phyloP scores from a whole-genome alignment of 768 basidiomycete species.

The Lyophyllum semitale region DNA sequence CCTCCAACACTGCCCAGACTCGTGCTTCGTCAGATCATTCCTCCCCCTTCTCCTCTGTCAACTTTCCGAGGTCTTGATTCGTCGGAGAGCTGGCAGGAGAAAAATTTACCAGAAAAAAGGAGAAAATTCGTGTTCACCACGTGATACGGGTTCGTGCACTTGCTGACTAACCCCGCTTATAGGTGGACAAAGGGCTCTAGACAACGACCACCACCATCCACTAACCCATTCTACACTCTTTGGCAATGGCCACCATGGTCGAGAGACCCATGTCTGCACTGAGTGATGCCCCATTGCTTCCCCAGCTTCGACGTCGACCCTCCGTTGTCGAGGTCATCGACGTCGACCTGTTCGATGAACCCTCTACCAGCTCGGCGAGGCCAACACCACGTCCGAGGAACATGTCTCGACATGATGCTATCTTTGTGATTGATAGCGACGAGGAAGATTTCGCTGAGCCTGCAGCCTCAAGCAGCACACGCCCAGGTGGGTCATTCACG shows the following conservation, averaged over 20 bases:
- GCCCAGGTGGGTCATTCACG: conserved; percentile 12
- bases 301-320: conserved; percentile 19
- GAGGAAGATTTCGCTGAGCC: conserved; percentile 30
- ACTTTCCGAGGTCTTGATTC: too few relatives aligned
- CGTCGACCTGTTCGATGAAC: conserved; percentile 39
- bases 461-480: conserved; percentile 9
- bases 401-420: conserved; percentile 25
- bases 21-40: too few relatives aligned
- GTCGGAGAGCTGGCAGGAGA: too few relatives aligned
- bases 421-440: conserved; percentile 39
- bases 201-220: conserved; percentile 24
- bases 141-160: neutral
- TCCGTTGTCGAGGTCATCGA: conserved; percentile 45
- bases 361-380: conserved; percentile 9
- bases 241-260: conserved; percentile 32
- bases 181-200: neutral
- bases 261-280: conserved; percentile 28
- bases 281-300: conserved; percentile 18
- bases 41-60: too few relatives aligned
- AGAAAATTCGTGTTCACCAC: too few relatives aligned
- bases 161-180: conserved; percentile 11
- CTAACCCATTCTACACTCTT: neutral
- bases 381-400: conserved; percentile 9
- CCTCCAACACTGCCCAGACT: too few relatives aligned
- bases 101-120: too few relatives aligned